A percentile compares a stretch with the other conserved stretches of the same genome.
These are phyloP conservation scores for Debaryomyces nepalensis DNA, from an alignment of 1,139 yeast species.

Conservation along the genomic window DNA sequence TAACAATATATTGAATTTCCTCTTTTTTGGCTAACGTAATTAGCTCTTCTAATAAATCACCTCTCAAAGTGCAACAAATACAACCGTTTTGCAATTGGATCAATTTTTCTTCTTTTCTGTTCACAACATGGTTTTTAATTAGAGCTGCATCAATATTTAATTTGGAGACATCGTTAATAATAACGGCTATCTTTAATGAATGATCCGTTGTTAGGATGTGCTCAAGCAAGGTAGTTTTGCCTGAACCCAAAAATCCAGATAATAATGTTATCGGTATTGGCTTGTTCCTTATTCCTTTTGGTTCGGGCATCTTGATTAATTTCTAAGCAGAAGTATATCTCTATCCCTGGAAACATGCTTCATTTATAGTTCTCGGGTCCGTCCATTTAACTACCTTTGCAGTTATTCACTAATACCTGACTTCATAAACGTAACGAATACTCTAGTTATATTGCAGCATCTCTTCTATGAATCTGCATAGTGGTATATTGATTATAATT, in stretches of 20 bases:
- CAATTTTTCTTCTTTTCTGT: conserved; percentile 45
- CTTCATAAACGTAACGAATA: no score
- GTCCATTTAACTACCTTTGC: not conserved
- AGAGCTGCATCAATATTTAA: conserved; percentile 48
- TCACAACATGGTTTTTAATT: conserved; percentile 41
- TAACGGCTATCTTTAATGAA: conserved; percentile 47
- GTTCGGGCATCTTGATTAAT: conserved; percentile 22
- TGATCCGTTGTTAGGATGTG: conserved; percentile 41
- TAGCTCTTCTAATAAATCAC: conserved; percentile 48
- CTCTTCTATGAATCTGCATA: not conserved
- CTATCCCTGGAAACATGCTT: not conserved
- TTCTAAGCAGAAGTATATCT: not conserved
- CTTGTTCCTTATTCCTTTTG: not conserved
- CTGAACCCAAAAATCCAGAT: conserved; percentile 51
- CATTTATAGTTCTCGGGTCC: not conserved
- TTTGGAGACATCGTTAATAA: conserved; percentile 47
- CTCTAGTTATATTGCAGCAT: no score
- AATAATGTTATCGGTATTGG: conserved; percentile 47
- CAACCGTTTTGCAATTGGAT: conserved; percentile 53
- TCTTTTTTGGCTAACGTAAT: conserved; percentile 37
- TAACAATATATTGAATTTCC: conserved; percentile 45
- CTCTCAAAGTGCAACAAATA: conserved; percentile 52
- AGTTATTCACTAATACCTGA: not conserved
- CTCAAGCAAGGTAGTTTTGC: conserved; percentile 51
- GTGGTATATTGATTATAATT: not conserved